Percentiles rank a stretch among this genome's conserved stretches.
These are phyloP conservation scores for Neurospora sp. DNA, from an alignment of 495 filamentous ascomycete genomes.

Conservation along the genomic window DNA sequence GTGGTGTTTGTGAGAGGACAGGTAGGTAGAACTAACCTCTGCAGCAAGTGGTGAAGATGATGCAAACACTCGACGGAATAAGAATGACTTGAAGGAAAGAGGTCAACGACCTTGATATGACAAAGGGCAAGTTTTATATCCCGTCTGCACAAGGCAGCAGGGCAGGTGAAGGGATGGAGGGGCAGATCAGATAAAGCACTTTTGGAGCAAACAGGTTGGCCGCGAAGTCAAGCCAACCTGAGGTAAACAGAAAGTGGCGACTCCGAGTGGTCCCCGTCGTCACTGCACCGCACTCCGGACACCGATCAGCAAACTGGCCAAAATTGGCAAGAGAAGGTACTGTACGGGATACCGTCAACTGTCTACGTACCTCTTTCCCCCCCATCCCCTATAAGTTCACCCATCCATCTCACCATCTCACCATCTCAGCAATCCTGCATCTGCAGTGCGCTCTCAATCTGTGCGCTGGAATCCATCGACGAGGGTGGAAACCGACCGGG, in stretches of 20 bases:
- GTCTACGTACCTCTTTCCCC: background rate
- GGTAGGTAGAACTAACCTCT: background rate
- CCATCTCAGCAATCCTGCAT: background rate
- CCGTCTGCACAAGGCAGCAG: background rate
- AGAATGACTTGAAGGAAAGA: background rate
- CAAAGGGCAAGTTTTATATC: background rate
- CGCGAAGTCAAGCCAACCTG: background rate
- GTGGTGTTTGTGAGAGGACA: background rate
- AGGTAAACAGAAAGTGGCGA: background rate
- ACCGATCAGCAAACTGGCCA: background rate
- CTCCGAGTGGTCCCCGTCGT: background rate
- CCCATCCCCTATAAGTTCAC: background rate
- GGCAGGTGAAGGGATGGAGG: background rate
- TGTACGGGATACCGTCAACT: background rate
- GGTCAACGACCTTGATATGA: background rate
- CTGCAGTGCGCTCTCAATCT: background rate
- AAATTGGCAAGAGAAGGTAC: background rate
- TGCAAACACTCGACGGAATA: background rate
- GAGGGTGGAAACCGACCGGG: background rate
- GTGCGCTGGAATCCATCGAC: background rate
- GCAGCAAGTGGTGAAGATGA: background rate
- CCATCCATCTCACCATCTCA: background rate
- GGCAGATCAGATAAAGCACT: background rate
- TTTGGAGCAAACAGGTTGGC: background rate
- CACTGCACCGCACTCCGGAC: background rate